Base-by-base conservation (phyloP, 179 eudicot genomes). In the Silene noctiflora region DNA sequence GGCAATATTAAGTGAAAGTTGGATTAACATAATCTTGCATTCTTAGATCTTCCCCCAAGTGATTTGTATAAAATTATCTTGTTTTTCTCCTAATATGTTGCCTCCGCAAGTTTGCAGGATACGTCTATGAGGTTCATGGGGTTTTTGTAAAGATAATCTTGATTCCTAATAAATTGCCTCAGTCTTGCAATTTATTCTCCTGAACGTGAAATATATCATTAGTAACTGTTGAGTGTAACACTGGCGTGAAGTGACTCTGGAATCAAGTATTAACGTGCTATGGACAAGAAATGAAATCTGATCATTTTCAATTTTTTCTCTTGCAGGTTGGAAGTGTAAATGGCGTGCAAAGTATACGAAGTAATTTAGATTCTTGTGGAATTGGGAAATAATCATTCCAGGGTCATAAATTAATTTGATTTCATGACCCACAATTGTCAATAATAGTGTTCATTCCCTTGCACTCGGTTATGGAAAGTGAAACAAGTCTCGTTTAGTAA, bases 291-390 rank as follows among this genome's bases (percentile, higher is more conserved):
- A 48, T 13, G 2, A 13, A 8, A 0, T 53, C 59, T 22, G 14
- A 61, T 22, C 12, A 61, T 10, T 22, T 61, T 10, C 29, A 22
- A 3, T 22, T 22, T 61, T 24, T 24, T 22, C 22, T 17, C 71
- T 35, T 67, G 53, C 71, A 67, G 71, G 46, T 67, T 67, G 71
- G 53, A 67, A 67, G 71, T n/a, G 48, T 35, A 64, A 35, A 67
- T 19, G 44, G 25, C 7, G 53, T 67, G 22, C 16, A 9, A 33
- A 29, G 44, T 67, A 10, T 67, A 17, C 12, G 2, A 22, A 5
- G 13, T 19, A 58, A 58, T 17, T 58, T 1, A 6, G 62, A 58
- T 58, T 58, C 48, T 42, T 8, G 48, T 14, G 5, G 19, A 53
- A 53, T 14, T 53, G 59, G 59, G n/a, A 16, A 33, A 31, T 17